A percentile compares a stretch with the other conserved stretches of the same genome.
These are phyloP conservation scores for Aspergillus neoniger DNA, from an alignment of 2,329 filamentous ascomycete genomes.

Conservation along the genomic window DNA sequence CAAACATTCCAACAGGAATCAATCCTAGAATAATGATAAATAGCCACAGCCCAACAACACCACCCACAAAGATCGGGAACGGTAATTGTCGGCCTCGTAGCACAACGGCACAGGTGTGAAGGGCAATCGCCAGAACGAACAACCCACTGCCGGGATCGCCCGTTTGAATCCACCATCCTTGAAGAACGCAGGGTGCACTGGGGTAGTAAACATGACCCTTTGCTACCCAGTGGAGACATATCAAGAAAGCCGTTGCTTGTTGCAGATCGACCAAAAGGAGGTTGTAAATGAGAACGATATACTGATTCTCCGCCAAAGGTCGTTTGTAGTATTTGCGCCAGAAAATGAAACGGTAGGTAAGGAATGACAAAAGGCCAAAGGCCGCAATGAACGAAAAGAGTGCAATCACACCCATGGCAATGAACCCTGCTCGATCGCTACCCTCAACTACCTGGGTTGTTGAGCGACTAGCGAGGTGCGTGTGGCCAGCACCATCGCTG, in stretches of 20 bases:
- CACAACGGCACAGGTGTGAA: constrained; percentile 54
- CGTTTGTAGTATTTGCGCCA: constrained; percentile 52
- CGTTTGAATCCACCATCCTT: constrained; percentile 55
- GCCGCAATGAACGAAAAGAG: constrained; percentile 41
- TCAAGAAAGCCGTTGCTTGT: constrained; percentile 50
- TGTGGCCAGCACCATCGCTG: constrained; percentile 4
- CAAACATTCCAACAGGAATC: constrained; percentile 48
- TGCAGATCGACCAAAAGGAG: constrained; percentile 54
- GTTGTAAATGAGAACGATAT: constrained; percentile 55
- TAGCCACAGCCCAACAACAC: constrained; percentile 49
- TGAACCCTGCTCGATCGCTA: constrained; percentile 45
- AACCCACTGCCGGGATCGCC: constrained; percentile 54
- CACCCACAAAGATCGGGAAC: constrained; percentile 46
- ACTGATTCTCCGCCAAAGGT: constrained; percentile 55
- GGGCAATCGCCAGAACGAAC: constrained; percentile 55
- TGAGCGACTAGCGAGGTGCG: constrained; percentile 4
- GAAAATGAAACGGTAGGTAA: constrained; percentile 52
- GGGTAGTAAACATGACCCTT: constrained; percentile 46
- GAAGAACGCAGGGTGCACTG: constrained; percentile 50
- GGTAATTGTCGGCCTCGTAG: constrained; percentile 50
- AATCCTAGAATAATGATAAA: constrained; percentile 51
- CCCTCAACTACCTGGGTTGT: constrained; percentile 13
- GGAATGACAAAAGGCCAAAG: constrained; percentile 42
- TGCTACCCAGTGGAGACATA: constrained; percentile 49
- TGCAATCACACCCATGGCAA: constrained; percentile 49